A percentile compares a stretch with the other conserved stretches of the same genome.
Evolutionary conservation across 805 yeast genomes (phyloP).

Genomic region (Monosporozyma yasuniensis): DNA sequence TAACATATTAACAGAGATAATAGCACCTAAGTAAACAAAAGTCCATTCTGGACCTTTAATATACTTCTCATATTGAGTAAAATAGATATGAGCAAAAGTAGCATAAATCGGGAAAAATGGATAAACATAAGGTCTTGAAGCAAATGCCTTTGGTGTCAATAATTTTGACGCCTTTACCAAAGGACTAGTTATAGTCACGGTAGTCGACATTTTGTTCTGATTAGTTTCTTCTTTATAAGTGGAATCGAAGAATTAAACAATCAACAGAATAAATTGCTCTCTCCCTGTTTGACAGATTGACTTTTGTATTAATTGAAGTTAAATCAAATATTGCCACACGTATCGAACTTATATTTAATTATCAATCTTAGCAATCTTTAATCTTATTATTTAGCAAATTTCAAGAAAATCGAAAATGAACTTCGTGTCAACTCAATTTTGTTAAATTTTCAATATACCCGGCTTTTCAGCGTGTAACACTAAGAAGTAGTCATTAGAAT

Average conservation of each 20-base stretch:
- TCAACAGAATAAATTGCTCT: not conserved
- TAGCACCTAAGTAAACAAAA: slow-evolving; percentile 69
- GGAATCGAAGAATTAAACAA: not conserved
- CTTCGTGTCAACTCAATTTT: not conserved
- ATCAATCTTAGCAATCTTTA: not conserved
- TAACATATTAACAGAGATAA: slow-evolving; percentile 63
- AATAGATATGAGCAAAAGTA: slow-evolving; percentile 54
- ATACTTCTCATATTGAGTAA: slow-evolving; percentile 63
- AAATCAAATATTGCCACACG: not conserved
- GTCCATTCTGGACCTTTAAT: slow-evolving; percentile 95
- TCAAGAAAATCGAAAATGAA: not conserved
- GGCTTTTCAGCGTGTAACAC: not conserved
- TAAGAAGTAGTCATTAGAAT: not conserved
- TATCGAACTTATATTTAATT: not conserved
- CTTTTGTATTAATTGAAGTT: not conserved
- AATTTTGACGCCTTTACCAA: slow-evolving; percentile 65
- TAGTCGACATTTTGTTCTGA: not conserved
- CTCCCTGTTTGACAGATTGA: not conserved
- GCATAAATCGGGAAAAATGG: slow-evolving; percentile 80
- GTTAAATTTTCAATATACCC: not conserved
- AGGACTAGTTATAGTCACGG: slow-evolving; percentile 49
- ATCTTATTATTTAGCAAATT: not conserved
- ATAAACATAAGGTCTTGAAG: slow-evolving; percentile 67
- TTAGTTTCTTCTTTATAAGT: slow-evolving; percentile 12
- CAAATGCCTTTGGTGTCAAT: slow-evolving; percentile 54